Percentiles rank a stretch among this genome's conserved stretches.
These are phyloP conservation scores for Phytophthora lateralis DNA, from an alignment of 352 stramenopile species.

Conservation along the genomic window DNA sequence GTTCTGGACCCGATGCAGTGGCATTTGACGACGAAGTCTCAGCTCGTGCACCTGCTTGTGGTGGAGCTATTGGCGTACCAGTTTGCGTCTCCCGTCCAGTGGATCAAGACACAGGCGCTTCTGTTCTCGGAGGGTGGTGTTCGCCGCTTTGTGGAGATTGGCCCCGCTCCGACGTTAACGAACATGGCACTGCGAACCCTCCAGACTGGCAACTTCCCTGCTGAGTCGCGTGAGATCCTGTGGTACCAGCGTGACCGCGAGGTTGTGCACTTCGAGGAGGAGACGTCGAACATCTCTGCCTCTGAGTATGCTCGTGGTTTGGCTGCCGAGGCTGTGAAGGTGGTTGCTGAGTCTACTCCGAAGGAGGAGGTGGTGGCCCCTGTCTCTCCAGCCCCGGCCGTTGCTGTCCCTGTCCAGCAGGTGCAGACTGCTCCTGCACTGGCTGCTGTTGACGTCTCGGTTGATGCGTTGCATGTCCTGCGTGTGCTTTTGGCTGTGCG, in stretches of 20 bases:
- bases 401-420: slow-evolving; percentile 28
- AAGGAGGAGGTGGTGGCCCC: slow-evolving; percentile 37
- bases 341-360: slow-evolving; percentile 43
- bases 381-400: slow-evolving; percentile 30
- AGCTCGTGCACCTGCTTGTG: slow-evolving; percentile 77
- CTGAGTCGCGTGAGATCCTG: slow-evolving; percentile 65
- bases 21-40: slow-evolving; percentile 64
- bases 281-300: slow-evolving; percentile 66
- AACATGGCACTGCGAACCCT: slow-evolving; percentile 87
- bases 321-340: slow-evolving; percentile 44
- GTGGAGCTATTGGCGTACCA: slow-evolving; percentile 90
- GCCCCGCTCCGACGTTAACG: slow-evolving; percentile 77
- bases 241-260: slow-evolving; percentile 89
- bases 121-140: slow-evolving; percentile 72
- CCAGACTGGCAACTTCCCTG: slow-evolving; percentile 66
- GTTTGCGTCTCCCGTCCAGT: slow-evolving; percentile 89
- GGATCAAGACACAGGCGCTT: slow-evolving; percentile 87
- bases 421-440: slow-evolving; percentile 26
- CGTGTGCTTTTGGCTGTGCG: slow-evolving; percentile 74
- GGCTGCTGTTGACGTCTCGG: slow-evolving; percentile 56
- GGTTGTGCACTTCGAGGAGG: slow-evolving; percentile 76
- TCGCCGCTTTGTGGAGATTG: slow-evolving; percentile 81
- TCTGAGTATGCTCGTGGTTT: slow-evolving; percentile 60
- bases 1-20: slow-evolving; percentile 75
- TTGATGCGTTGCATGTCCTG: slow-evolving; percentile 72